Evolutionary conservation across 2,329 filamentous ascomycete genomes (phyloP).

Genomic region (Hortaea sp.): DNA sequence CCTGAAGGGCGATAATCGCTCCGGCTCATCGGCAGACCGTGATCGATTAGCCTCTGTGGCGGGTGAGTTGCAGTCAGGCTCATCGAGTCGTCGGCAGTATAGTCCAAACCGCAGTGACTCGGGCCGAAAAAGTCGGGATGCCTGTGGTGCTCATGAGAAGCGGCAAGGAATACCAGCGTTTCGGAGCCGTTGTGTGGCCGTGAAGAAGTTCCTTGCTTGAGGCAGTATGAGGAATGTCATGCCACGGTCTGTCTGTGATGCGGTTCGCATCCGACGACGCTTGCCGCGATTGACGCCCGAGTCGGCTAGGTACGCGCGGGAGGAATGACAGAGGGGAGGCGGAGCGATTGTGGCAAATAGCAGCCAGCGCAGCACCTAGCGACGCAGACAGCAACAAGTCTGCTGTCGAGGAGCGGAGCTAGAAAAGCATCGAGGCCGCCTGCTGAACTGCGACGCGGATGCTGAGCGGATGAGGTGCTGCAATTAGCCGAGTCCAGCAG

Average conservation of each 20-base stretch:
- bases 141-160: background rate
- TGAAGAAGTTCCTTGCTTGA: background rate
- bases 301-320: slow-evolving; percentile 1
- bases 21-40: slow-evolving; percentile 10
- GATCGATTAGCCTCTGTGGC: slow-evolving; percentile 7
- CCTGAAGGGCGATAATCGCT: slow-evolving; percentile 11
- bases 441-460: slow-evolving; percentile 11
- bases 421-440: background rate
- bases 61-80: slow-evolving; percentile 9
- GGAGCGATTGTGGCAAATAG: no score
- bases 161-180: background rate
- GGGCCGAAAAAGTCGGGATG: slow-evolving; percentile 5
- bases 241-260: background rate
- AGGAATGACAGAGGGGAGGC: no score
- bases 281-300: slow-evolving; percentile 4
- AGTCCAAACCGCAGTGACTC: slow-evolving; percentile 1
- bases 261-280: background rate
- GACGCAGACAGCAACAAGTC: no score
- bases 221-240: background rate
- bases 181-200: background rate
- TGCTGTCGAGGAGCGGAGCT: no score
- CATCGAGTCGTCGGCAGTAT: slow-evolving; percentile 12
- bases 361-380: no score
- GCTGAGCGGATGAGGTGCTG: background rate
- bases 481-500: background rate